phyloP scores from a whole-genome alignment of 768 basidiomycete species.

The Pleurotus platypus region DNA sequence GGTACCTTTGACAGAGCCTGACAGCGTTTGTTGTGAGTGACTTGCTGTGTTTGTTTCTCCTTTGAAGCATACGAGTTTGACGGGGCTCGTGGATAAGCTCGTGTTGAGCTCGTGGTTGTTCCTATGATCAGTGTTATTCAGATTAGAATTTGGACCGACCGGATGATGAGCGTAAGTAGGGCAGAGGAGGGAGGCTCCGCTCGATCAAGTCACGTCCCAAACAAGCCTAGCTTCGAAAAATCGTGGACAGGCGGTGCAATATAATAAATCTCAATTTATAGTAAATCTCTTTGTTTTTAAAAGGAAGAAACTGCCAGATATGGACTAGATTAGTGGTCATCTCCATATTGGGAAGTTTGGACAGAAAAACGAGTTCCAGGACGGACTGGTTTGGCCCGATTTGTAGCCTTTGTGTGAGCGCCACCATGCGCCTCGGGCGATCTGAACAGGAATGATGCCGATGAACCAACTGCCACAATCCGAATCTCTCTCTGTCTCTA shows the following conservation, averaged over 20 bases:
- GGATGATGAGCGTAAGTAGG: not conserved
- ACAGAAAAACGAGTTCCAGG: too few relatives aligned
- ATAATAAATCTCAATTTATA: too few relatives aligned
- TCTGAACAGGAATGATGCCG: conserved; percentile 21
- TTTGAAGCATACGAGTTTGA: not conserved
- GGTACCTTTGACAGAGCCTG: too few relatives aligned
- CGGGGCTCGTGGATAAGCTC: conserved; percentile 8
- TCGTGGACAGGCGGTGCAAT: too few relatives aligned
- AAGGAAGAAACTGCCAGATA: too few relatives aligned
- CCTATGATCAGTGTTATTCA: conserved; percentile 23
- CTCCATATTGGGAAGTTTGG: too few relatives aligned
- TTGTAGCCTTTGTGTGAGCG: conserved; percentile 22
- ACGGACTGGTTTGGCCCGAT: conserved; percentile 26
- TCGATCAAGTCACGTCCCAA: not conserved
- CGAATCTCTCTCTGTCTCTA: too few relatives aligned
- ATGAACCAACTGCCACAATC: conserved; percentile 3
- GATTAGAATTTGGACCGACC: conserved; percentile 14
- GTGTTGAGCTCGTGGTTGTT: conserved; percentile 25
- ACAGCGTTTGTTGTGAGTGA: too few relatives aligned
- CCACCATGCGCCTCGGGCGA: conserved; percentile 26
- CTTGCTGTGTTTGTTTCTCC: not conserved
- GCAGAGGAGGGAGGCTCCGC: not conserved
- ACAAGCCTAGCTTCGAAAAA: too few relatives aligned
- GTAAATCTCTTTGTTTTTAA: too few relatives aligned
- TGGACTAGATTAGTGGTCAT: too few relatives aligned